Evolutionary conservation across 768 basidiomycete species (phyloP).

Genomic region (Pholiota microspora): DNA sequence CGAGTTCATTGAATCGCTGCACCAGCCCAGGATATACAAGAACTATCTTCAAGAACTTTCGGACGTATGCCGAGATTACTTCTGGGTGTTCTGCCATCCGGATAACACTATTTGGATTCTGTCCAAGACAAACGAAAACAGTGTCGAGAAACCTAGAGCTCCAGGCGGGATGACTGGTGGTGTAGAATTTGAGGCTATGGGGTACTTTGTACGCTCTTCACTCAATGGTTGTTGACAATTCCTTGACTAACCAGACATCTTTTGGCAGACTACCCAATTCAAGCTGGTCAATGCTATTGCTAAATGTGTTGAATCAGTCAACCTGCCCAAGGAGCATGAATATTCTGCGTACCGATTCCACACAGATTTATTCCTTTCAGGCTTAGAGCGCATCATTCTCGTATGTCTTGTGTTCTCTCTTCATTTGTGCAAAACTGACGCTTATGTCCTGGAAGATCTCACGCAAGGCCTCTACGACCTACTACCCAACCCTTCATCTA

Average conservation of each 20-base stretch:
- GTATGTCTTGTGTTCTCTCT: slow-evolving; percentile 41
- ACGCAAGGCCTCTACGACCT: slow-evolving; percentile 91
- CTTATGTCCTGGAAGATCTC: slow-evolving; percentile 57
- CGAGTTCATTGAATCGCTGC: slow-evolving; percentile 65
- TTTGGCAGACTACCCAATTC: slow-evolving; percentile 77
- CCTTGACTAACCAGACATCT: not conserved
- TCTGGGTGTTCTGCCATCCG: slow-evolving; percentile 97
- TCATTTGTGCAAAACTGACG: not conserved
- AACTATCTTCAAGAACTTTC: slow-evolving; percentile 49
- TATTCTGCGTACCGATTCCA: slow-evolving; percentile 84
- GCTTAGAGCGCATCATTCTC: slow-evolving; percentile 86
- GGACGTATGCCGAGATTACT: slow-evolving; percentile 91
- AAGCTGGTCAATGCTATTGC: slow-evolving; percentile 82
- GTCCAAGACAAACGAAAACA: slow-evolving; percentile 75
- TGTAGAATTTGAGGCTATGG: slow-evolving; percentile 97
- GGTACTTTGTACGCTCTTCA: slow-evolving; percentile 72
- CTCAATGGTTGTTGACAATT: not conserved
- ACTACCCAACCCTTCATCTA: slow-evolving; percentile 93
- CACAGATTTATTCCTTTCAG: slow-evolving; percentile 83
- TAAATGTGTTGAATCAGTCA: slow-evolving; percentile 59
- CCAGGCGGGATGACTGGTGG: slow-evolving; percentile 99
- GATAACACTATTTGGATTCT: slow-evolving; percentile 91
- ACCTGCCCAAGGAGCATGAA: slow-evolving; percentile 65
- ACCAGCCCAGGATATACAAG: slow-evolving; percentile 34
- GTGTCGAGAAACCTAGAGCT: slow-evolving; percentile 87